Evolutionary conservation across 768 basidiomycete species (phyloP), one percentile per base, ranked within the genome.

Genomic region (button mushroom (Agaricus bisporus)): DNA sequence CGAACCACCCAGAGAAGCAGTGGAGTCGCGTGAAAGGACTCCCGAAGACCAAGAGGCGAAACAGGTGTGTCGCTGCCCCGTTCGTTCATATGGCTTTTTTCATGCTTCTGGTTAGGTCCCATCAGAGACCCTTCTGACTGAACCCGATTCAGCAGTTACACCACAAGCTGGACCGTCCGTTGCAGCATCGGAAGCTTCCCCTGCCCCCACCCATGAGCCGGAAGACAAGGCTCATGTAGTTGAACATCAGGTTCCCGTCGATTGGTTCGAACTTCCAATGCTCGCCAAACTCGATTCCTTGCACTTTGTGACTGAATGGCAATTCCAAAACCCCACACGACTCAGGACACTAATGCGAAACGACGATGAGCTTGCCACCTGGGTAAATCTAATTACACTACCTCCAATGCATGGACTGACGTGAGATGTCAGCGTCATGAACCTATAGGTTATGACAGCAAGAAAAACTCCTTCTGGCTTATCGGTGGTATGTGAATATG

Each of bases 401-500:
- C 28, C 50, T 18, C 29, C 45, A 45, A 53, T 28, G 45, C 51
- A 50, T 50, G 49, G 28, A 36, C 36, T 49, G 28, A 55, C 54
- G 48, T 39, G 38, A 28, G 36, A 18, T 8, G 56, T 18, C 42
- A 94, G 91, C 85, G 91, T 22, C 82, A 87, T 51, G 88, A 91
- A 61, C 91, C 91, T 8, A 80, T 93, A 56, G 91, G 91, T 5
- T 91, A 88, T 59, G 91, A 93, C 60, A 77, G 79, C 38, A 84
- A 85, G 62, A 73, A 71, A 6, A 91, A 91, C 64, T 83, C 86
- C 0, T 93, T 91, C 63, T 92, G 90, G 90, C 67, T 91, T 20
- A 88, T 94, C 58, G 91, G 91, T 41, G 77, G 87, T 87, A 68
- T 36, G 78, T 71, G 35, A 17, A 46, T 4, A 36, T 26, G 10